Base-by-base conservation (phyloP, 345 rosid species). In the Hypericum androsaemum region DNA sequence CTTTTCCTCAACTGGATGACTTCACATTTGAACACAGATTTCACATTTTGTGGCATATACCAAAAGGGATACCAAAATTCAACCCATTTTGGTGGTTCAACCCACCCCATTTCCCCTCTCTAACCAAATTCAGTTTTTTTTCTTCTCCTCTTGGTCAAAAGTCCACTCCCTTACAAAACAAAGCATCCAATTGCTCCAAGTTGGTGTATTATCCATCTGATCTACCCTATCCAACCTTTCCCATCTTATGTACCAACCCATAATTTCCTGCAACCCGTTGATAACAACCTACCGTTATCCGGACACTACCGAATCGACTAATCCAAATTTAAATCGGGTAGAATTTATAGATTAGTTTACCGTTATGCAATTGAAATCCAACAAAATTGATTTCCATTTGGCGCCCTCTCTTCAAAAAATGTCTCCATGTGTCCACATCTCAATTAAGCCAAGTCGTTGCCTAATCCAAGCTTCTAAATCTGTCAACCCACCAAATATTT, bases 81-180 rank as follows among this genome's bases (percentile, higher is more conserved):
- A 41, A 47, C 59, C 17, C 1, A 35, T 43, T 45, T 53, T 35
- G 56, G 60, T 58, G 64, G 69, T 59, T 65, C 54, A 59, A 65
- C 69, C 60, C 64, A 58, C 59, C 45, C 47, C 42, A 15, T 7
- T 42, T 7, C 37, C 41, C 52, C 45, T 42, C 41, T 35, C 68
- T 32, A 52, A 58, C 54, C 8, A 52, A 28, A 40, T 46, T 41
- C 28, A 41, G 22, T 3, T 15, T 57, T 51, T 39, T 8, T 22
- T n/a, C n/a, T 22, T 22, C 32, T 22, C 4, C 1, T 22, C 32
- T 22, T 22, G 1, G 32, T 22, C 32, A 22, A 28, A 57, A 44
- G 44, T 40, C 51, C 52, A 64, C 57, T 42, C n/a, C 39, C 36
- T 7, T 14, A 41, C 6, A 41, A 62, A 49, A 48, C 7, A 9